phyloP scores from a whole-genome alignment of 495 filamentous ascomycete species.

The Parmelia sp. region DNA sequence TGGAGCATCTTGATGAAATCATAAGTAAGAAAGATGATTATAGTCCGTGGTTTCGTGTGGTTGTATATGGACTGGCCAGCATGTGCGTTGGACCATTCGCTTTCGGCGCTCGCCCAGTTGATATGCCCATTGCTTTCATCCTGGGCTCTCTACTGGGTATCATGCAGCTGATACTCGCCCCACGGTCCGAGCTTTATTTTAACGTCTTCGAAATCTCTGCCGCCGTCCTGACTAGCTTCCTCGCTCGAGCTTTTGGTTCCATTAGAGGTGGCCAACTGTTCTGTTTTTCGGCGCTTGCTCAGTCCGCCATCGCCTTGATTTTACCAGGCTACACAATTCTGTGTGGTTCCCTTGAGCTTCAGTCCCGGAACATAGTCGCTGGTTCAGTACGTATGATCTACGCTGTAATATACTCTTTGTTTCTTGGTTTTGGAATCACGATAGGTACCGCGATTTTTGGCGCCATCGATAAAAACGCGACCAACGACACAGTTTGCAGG shows the following conservation, averaged over 20 bases:
- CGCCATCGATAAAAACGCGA: slow-evolving; percentile 67
- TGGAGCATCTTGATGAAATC: slow-evolving; percentile 58
- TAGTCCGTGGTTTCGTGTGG: slow-evolving; percentile 62
- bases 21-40: slow-evolving; percentile 58
- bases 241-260: slow-evolving; percentile 81
- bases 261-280: slow-evolving; percentile 63
- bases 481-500: slow-evolving; percentile 63
- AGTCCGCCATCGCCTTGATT: slow-evolving; percentile 86
- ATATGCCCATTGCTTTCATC: slow-evolving; percentile 81
- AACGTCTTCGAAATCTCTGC: slow-evolving; percentile 92
- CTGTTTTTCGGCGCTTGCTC: slow-evolving; percentile 88
- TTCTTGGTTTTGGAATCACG: slow-evolving; percentile 95
- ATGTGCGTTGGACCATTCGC: slow-evolving; percentile 80
- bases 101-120: slow-evolving; percentile 78
- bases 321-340: slow-evolving; percentile 83
- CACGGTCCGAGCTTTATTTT: slow-evolving; percentile 65
- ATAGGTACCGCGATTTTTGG: slow-evolving; percentile 89
- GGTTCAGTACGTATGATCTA: slow-evolving; percentile 95
- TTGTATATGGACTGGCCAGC: slow-evolving; percentile 79
- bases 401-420: slow-evolving; percentile 89
- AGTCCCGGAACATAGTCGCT: slow-evolving; percentile 78
- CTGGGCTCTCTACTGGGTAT: slow-evolving; percentile 78
- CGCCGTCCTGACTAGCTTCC: slow-evolving; percentile 80
- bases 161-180: slow-evolving; percentile 73
- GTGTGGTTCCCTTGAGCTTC: slow-evolving; percentile 79